phyloP scores from a whole-genome alignment of 1,139 yeast genomes.

The Kodamaea anthophila region DNA sequence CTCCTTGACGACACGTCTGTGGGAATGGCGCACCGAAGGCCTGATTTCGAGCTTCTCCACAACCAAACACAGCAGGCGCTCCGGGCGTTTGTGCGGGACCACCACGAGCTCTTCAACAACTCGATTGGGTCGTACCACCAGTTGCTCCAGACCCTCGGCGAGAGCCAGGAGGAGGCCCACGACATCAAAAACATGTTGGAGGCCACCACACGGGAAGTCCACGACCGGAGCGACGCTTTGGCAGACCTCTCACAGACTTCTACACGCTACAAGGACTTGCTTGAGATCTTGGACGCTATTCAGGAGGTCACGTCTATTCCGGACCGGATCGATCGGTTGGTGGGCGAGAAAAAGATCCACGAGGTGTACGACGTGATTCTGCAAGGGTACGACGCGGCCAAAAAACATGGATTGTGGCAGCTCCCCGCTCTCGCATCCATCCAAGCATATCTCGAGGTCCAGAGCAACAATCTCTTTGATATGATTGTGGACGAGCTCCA shows the following conservation, averaged over 20 bases:
- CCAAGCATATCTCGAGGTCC: constrained; percentile 54
- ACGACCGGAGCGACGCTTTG: constrained; percentile 50
- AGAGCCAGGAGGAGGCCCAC: constrained; percentile 46
- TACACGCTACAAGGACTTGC: constrained; percentile 57
- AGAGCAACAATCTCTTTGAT: constrained; percentile 61
- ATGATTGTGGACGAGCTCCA: constrained; percentile 73
- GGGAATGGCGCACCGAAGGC: constrained; percentile 69
- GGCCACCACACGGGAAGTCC: constrained; percentile 45
- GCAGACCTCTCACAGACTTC: constrained; percentile 62
- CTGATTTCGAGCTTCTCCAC: constrained; percentile 51
- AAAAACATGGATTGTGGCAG: constrained; percentile 54
- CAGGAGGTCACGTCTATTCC: constrained; percentile 58
- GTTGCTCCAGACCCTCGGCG: constrained; percentile 48
- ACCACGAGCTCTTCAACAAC: constrained; percentile 79
- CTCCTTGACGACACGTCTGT: constrained; percentile 81
- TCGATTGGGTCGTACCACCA: constrained; percentile 34
- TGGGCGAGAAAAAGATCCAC: constrained; percentile 62
- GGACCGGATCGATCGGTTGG: constrained; percentile 55
- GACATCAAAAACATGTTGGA: constrained; percentile 39
- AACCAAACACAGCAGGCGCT: constrained; percentile 53
- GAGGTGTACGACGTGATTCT: constrained; percentile 62
- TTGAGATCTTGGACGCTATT: constrained; percentile 67
- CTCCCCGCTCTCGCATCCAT: constrained; percentile 56
- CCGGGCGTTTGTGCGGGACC: constrained; percentile 69
- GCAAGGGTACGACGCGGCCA: constrained; percentile 51